Base-by-base conservation (phyloP, 441 rosid species). In the Brassica hybrid region DNA sequence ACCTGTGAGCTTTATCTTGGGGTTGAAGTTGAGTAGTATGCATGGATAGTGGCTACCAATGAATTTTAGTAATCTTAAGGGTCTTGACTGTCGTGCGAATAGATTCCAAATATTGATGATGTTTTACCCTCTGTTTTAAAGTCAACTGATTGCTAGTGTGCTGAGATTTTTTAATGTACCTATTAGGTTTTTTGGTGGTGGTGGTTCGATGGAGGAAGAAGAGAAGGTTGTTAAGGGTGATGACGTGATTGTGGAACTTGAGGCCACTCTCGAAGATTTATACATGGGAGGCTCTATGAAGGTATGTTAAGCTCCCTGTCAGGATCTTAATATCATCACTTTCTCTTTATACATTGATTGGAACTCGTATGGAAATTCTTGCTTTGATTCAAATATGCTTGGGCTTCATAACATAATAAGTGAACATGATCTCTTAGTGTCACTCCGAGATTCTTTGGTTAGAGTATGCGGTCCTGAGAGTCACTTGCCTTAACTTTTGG, bases 261-360 rank as follows among this genome's bases (percentile, higher is more conserved):
- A 94, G 38, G 99, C 97, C 1, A 80, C 96, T 34, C 84, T 96
- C 11, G 98, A 96, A 86, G 97, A 96, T 85, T 78, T 96, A 67
- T 96, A 93, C 86, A 93, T 90, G 94, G 98, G 99, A 68, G 97
- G 98, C 64, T 83, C 97, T 3, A 75, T 94, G 67, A 92, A 96
- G 91, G 99, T 96, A 81, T 83, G 74, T 27, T 60, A 2, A 34
- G 58, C 48, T 57, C 18, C 58, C 9, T 54, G 45, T 30, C 34
- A 11, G 19, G 9, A 12, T 63, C 62, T 7, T 38, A 11, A 14
- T 34, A 11, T 23, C 64, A 6, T 61, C 30, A n/a, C 3, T 45
- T 43, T 27, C 18, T 60, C 11, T 6, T 18, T 61, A 41, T 59
- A 60, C 13, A 23, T 52, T 3, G 58, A 16, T 52, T 60, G 64